A percentile compares a stretch with the other conserved stretches of the same genome.
Evolutionary conservation across 2,329 filamentous ascomycete genomes (phyloP).

Genomic region (Sarocladium brachiariae): DNA sequence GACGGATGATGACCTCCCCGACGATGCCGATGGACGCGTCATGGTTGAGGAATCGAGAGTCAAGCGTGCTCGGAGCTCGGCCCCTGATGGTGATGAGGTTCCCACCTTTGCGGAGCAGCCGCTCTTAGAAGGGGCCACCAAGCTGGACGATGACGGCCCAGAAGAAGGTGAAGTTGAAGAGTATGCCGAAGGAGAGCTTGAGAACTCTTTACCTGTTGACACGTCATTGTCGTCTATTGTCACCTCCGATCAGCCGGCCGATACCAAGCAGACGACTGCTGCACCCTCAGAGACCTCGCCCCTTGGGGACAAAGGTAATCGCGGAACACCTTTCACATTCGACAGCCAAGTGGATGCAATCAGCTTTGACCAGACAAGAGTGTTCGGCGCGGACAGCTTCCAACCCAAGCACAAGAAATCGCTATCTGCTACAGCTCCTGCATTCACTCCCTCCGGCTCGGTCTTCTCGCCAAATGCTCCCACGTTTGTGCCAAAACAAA

Average conservation of each 20-base stretch:
- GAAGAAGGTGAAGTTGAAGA: constrained; percentile 17
- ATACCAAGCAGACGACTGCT: constrained; percentile 45
- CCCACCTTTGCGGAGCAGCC: constrained; percentile 63
- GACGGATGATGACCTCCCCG: constrained; percentile 16
- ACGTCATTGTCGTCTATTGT: constrained; percentile 46
- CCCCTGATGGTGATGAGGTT: constrained; percentile 63
- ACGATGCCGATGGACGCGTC: constrained; percentile 53
- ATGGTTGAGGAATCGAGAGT: constrained; percentile 58
- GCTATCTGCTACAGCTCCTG: constrained; percentile 63
- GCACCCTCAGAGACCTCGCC: constrained; percentile 48
- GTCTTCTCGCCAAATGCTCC: constrained; percentile 13
- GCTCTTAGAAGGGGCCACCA: background rate
- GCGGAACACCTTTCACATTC: constrained; percentile 52
- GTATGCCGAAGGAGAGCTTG: constrained; percentile 30
- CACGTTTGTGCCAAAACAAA: constrained; percentile 20
- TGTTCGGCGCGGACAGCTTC: constrained; percentile 35
- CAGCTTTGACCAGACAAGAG: constrained; percentile 45
- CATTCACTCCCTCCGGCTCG: constrained; percentile 50
- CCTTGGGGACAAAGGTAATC: constrained; percentile 39
- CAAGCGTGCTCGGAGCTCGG: constrained; percentile 65
- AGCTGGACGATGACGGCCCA: constrained; percentile 10
- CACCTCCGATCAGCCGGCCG: constrained; percentile 38
- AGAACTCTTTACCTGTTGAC: constrained; percentile 36
- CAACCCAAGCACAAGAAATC: constrained; percentile 37
- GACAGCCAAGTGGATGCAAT: constrained; percentile 40